phyloP scores from a whole-genome alignment of 805 yeast genomes.

The Blastobotrys peoriensis region DNA sequence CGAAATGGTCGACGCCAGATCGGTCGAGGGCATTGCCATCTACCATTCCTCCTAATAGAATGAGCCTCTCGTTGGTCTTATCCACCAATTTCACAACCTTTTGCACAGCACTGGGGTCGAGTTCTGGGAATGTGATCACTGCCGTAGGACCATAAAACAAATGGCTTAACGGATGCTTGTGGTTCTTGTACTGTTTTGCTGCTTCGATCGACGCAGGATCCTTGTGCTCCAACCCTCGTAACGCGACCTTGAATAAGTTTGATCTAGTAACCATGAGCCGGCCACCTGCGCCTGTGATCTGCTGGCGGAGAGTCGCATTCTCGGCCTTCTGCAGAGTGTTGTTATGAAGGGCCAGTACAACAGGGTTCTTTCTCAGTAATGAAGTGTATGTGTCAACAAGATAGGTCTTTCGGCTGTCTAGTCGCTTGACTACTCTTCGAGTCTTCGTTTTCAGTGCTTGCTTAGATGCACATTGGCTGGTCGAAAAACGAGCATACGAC shows the following conservation, averaged over 20 bases:
- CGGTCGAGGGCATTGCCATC: constrained; percentile 53
- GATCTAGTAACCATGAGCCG: constrained; percentile 63
- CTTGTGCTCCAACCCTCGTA: constrained; percentile 58
- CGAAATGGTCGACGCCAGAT: constrained; percentile 52
- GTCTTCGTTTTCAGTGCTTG: no score
- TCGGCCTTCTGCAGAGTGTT: constrained; percentile 72
- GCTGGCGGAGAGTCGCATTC: constrained; percentile 54
- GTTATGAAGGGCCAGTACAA: constrained; percentile 77
- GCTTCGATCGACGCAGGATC: constrained; percentile 71
- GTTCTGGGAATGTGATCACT: constrained; percentile 56
- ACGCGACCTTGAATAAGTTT: constrained; percentile 64
- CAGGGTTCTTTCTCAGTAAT: constrained; percentile 59
- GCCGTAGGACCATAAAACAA: constrained; percentile 85
- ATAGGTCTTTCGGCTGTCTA: constrained; percentile 76
- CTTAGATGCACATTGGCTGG: no score
- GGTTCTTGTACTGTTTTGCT: constrained; percentile 28
- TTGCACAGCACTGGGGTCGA: constrained; percentile 66
- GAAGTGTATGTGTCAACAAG: constrained; percentile 74
- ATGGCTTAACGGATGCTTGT: constrained; percentile 61
- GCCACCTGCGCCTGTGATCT: constrained; percentile 61
- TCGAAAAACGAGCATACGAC: no score
- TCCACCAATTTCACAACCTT: constrained; percentile 56
- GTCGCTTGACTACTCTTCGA: constrained; percentile 53
- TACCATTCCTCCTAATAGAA: constrained; percentile 80
- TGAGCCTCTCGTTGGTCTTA: constrained; percentile 61